phyloP scores from a whole-genome alignment of 163 green algal species.

The Smithsoniella earleae region DNA sequence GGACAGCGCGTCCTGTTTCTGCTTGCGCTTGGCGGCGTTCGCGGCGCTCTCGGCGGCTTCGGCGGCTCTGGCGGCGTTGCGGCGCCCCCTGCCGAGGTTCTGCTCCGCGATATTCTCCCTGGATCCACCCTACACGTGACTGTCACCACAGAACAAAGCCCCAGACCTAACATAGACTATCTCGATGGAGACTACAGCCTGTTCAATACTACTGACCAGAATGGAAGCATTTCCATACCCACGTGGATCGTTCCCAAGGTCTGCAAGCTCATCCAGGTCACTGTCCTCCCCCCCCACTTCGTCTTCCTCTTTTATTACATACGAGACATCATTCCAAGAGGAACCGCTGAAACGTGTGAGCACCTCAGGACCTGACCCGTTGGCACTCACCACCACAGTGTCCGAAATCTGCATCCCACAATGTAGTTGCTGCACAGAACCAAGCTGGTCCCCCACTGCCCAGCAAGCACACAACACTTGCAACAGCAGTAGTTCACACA shows the following conservation, averaged over 20 bases:
- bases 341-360: slow-evolving; percentile 53
- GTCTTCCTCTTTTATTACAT: slow-evolving; percentile 57
- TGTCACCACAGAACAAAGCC: neutral
- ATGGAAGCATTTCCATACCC: no score
- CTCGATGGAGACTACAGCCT: no score
- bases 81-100: slow-evolving; percentile 18
- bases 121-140: neutral
- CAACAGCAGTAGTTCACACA: neutral
- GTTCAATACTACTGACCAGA: no score
- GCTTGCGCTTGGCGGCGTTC: neutral
- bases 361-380: slow-evolving; percentile 56
- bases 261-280: slow-evolving; percentile 41
- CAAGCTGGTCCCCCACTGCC: no score
- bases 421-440: no score
- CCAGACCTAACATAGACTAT: slow-evolving; percentile 37
- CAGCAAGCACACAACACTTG: no score
- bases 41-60: slow-evolving; percentile 25
- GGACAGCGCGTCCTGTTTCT: slow-evolving; percentile 79
- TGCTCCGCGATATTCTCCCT: slow-evolving; percentile 12
- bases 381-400: slow-evolving; percentile 71
- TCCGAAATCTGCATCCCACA: slow-evolving; percentile 78
- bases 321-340: slow-evolving; percentile 76
- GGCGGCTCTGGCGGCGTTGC: slow-evolving; percentile 14
- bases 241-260: no score
- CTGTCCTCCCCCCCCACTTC: slow-evolving; percentile 43